These are phyloP conservation scores for Neurospora crassa DNA, from an alignment of 2,329 filamentous ascomycete species.

Conservation along the genomic window DNA sequence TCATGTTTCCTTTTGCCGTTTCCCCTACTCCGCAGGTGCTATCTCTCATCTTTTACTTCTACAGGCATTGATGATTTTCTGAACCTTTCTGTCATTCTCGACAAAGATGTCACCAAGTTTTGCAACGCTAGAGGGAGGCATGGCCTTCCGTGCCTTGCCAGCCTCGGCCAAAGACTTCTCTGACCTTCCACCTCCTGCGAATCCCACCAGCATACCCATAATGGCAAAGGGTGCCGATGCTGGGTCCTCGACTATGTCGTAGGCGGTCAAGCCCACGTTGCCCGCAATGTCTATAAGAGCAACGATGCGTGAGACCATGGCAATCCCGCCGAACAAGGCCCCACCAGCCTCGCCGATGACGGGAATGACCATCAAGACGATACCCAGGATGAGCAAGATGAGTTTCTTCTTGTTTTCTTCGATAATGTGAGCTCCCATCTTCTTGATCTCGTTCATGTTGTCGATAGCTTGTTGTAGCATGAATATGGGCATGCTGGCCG, in stretches of 20 bases:
- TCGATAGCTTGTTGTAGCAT: neutral
- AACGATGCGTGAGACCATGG: slow-evolving; percentile 8
- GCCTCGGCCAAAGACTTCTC: neutral
- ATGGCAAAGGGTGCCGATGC: slow-evolving; percentile 20
- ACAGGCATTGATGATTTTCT: neutral
- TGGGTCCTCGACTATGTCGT: slow-evolving; percentile 17
- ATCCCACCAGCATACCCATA: slow-evolving; percentile 14
- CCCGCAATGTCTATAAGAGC: slow-evolving; percentile 16
- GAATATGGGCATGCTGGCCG: neutral
- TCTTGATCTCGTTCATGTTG: neutral
- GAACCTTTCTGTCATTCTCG: neutral
- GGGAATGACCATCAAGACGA: neutral
- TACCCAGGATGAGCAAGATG: neutral
- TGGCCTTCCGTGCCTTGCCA: neutral
- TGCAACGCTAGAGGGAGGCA: neutral
- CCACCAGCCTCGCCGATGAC: slow-evolving; percentile 20
- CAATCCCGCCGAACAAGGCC: slow-evolving; percentile 6
- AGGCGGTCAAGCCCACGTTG: slow-evolving; percentile 16
- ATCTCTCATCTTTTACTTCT: too few relatives aligned
- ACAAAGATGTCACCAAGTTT: neutral
- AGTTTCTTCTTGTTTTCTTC: neutral
- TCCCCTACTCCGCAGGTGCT: too few relatives aligned
- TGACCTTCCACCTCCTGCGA: neutral
- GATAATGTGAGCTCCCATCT: neutral
- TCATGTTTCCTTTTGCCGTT: too few relatives aligned